Base-by-base conservation (phyloP, 2,329 filamentous ascomycete genomes). In the Aspergillus luchuensis region DNA sequence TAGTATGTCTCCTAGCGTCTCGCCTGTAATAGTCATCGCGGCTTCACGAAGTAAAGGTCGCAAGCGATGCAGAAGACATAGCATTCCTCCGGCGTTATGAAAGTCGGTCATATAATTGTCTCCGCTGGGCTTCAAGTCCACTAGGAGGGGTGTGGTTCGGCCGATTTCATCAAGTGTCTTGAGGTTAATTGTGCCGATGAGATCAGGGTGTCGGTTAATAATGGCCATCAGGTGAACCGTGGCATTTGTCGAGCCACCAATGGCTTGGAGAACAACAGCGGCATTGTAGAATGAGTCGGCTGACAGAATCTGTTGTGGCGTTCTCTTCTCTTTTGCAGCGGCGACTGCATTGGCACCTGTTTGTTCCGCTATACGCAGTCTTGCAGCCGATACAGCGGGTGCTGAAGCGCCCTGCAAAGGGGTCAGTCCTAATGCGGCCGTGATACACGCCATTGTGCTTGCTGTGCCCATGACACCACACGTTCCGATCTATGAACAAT, bases 381-480 rank as follows among this genome's bases (percentile, higher is more conserved):
- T 72, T 1, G 80, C 76, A 8, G 82, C 80, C 3, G 81, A 84
- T 0, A 85, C 81, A 4, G 83, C 82, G 13, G 83, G 80, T 2
- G 82, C 82, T 23, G 81, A 79, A 3, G 83, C 82, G 17, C 82
- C 82, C 48, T 76, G 73, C 3, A 84, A 72, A 1, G 82, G 81
- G 75, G 84, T 84, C 67, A 85, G 69, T 3, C 83, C 83, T 2
- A 85, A 71, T 0, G 78, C 82, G 21, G 78, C 82, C 3, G 78
- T 80, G 10, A 85, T 70, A 64, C 83, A 85, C 6, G 82, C 83
- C 80, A 85, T 85, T 0, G 83, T 85, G 57, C 81, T 83, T 3
- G 83, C 83, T 7, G 83, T 85, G 13, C 82, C 83, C 83, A 84
- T 84, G 4, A 84, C 82, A 15, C 82, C 82, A 64, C 83, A 85